These are phyloP conservation scores for Colletotrichum sp. DNA, from an alignment of 2,329 filamentous ascomycete genomes.

Conservation along the genomic window DNA sequence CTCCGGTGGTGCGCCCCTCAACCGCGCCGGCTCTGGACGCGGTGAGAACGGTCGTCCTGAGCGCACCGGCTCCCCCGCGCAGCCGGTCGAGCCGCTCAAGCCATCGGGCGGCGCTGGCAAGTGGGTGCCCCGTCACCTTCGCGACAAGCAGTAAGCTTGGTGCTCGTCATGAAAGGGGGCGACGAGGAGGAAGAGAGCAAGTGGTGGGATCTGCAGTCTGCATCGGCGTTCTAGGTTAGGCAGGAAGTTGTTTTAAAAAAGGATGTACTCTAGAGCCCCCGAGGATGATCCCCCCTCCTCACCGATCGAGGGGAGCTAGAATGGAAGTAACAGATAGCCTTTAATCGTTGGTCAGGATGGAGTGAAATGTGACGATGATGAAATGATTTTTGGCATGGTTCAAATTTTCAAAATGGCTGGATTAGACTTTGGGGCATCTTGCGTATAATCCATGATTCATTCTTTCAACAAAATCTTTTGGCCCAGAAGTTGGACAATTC, in stretches of 20 bases:
- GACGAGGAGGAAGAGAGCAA: conserved; percentile 8
- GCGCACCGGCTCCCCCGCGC: conserved; percentile 42
- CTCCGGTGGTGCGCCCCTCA: conserved; percentile 46
- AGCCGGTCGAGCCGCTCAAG: conserved; percentile 54
- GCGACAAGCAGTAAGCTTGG: conserved; percentile 42
- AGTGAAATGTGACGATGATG: conserved; percentile 14
- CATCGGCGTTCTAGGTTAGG: conserved; percentile 42
- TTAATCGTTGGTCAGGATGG: conserved; percentile 16
- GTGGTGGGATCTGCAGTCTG: conserved; percentile 28
- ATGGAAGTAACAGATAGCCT: conserved; percentile 23
- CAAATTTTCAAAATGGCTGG: not conserved
- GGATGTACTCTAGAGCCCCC: conserved; percentile 42
- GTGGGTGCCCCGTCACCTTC: conserved; percentile 59
- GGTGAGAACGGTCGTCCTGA: conserved; percentile 41
- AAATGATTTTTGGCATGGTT: conserved; percentile 12
- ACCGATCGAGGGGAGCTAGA: conserved; percentile 32
- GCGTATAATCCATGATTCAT: not conserved
- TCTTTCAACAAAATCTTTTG: not conserved
- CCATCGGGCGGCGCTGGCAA: conserved; percentile 61
- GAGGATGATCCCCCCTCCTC: conserved; percentile 31
- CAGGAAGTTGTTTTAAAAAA: conserved; percentile 33
- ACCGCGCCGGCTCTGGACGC: conserved; percentile 48
- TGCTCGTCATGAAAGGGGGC: conserved; percentile 32
- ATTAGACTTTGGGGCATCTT: not conserved
- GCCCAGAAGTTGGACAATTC: not conserved